Evolutionary conservation across 2,329 filamentous ascomycete species (phyloP), one percentile per base, ranked within the genome.

Genomic region (Aspergillus fumigatiaffinis): DNA sequence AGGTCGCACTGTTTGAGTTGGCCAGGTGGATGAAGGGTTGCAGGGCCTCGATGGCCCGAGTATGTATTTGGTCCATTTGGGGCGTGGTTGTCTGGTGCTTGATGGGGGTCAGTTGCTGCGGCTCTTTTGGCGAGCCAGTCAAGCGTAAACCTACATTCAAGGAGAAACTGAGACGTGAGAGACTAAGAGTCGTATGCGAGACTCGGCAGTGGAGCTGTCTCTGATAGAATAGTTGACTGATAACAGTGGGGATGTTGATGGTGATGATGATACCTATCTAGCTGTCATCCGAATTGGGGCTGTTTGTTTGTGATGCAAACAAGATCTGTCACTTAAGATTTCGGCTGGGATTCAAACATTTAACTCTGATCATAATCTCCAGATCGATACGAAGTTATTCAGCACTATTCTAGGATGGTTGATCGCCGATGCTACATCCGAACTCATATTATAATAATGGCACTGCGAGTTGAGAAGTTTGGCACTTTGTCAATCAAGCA

Each of bases 1-100:
- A 91, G 6, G 86, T 69, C 20, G 72, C 70, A 51, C 72, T 90
- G 61, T 91, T 91, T 10, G 91, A 90, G 72, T 92, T 94, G 69
- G 89, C 89, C 63, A 97, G 89, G 53, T 89, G 89, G 59, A 99
- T 80, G 78, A 93, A 97, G n/a, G 92, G 92, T 81, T 96, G 80
- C 10, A 82, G 79, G 54, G 79, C 85, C 64, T 86, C 85, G 63
- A 87, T 77, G 38, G 77, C 79, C 64, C 81, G 81, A 51, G 79
- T 68, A 62, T 80, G 78, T 62, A 72, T 69, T 60, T 78, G 77
- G 56, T 80, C 77, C 78, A 80, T 80, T 54, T 17, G 29, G 32
- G 44, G 9, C 2, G 12, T 17, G 10, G 42, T 46, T 28, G 35
- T 44, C n/a, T 28, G 21, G 42, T 10, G 42, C 10, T 23, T 25